phyloP scores from a whole-genome alignment of 371 early-diverging fungal genomes.

The Syncephalis plumigaleata region DNA sequence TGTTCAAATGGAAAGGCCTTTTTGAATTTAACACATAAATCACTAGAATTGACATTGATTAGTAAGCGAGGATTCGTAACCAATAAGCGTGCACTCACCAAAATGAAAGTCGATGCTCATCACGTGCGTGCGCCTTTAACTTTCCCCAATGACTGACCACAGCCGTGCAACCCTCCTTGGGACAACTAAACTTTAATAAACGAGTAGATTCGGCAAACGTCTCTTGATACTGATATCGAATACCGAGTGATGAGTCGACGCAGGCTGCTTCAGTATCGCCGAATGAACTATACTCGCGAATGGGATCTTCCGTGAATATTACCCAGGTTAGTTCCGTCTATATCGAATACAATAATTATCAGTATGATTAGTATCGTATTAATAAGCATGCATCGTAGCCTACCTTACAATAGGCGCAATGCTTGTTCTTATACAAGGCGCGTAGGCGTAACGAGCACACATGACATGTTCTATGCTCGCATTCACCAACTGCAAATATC shows the following conservation, averaged over 20 bases:
- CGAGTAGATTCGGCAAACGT: constrained; percentile 52
- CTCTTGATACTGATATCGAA: constrained; percentile 55
- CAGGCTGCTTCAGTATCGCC: constrained; percentile 21
- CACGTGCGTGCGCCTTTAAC: constrained; percentile 61
- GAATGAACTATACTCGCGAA: constrained; percentile 32
- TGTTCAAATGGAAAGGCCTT: constrained; percentile 86
- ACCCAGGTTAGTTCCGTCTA: constrained; percentile 50
- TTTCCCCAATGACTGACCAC: constrained; percentile 56
- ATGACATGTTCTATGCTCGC: constrained; percentile 85
- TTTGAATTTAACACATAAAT: constrained; percentile 72
- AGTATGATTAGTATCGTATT: too few relatives aligned
- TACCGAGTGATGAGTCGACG: constrained; percentile 40
- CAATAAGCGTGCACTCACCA: constrained; percentile 34
- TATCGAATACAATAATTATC: too few relatives aligned
- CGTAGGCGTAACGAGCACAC: constrained; percentile 75
- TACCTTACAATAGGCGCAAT: constrained; percentile 87
- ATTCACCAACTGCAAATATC: constrained; percentile 70
- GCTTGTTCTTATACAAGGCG: constrained; percentile 63
- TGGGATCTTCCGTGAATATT: constrained; percentile 46
- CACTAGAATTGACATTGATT: constrained; percentile 21
- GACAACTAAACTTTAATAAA: constrained; percentile 70
- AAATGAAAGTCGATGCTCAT: constrained; percentile 47
- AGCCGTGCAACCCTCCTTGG: constrained; percentile 51
- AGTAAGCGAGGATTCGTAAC: background rate
- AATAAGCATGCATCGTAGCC: constrained; percentile 2